Evolutionary conservation across 192 early-diverging fungal species (phyloP), one percentile per base, ranked within the genome.

Genomic region (Coemansia sp.): DNA sequence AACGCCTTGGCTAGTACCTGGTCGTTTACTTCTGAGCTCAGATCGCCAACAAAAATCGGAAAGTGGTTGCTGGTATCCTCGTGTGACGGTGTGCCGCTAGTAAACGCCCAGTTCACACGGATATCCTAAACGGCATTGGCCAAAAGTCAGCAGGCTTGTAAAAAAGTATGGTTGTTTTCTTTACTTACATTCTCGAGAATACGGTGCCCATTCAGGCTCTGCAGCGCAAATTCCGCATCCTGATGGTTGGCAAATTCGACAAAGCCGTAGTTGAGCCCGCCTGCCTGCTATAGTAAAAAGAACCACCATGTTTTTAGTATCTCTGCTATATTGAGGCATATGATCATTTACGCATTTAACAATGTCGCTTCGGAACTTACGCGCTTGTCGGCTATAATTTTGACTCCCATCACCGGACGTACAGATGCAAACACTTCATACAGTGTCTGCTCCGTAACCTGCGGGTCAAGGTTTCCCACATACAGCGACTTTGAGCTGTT

Each of bases 21-120:
- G 59, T 94, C 89, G 47, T 82, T 94, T 54, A 96, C 86, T 59
- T 94, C 93, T n/a, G 93, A 81, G 46, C 88, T 88, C 57, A 96
- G 78, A 48, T 96, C 93, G 44, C 93, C 93, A 56, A 96, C 89
- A 80, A 96, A 96, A n/a, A 95, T 80, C 31, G 93, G 93, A 49
- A 81, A 88, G 60, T 94, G 92, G 58, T 52, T 69, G 40, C 82
- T 80, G 37, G 87, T 84, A 61, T 91, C 88, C 65, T 89, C 88
- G 50, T 86, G 83, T 56, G 48, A 36, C 48, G 64, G 61, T 4
- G 54, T 53, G 18, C 68, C 54, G 65, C 63, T 59, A 21, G 61
- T 63, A 44, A 77, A 73, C 28, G 89, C 74, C 74, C 74, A 78
- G 68, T 78, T 78, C 45, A 78, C 68, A 28, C 74, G 74, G 33